Conservation (phyloP, 225 moss, liverwort and hornwort genomes). For the Pseudisothecium myosuroides region DNA sequence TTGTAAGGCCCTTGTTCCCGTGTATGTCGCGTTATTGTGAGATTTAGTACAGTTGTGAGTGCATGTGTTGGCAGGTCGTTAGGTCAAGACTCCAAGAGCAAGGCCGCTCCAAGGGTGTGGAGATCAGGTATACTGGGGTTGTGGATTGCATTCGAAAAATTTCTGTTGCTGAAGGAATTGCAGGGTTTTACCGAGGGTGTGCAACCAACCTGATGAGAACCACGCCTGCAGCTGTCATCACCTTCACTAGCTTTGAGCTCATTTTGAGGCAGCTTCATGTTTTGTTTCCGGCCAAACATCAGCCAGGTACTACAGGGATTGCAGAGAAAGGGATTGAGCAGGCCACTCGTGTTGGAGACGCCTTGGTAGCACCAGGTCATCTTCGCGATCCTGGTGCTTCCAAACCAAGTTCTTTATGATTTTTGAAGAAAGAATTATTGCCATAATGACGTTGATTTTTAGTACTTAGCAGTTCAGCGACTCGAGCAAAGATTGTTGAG, state of each 20-base stretch:
- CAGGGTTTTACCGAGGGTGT: constrained; percentile 92
- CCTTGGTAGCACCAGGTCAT: constrained; percentile 28
- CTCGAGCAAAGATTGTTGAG: not conserved
- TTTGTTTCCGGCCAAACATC: constrained; percentile 52
- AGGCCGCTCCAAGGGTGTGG: constrained; percentile 64
- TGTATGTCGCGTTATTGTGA: not conserved
- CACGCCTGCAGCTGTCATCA: constrained; percentile 95
- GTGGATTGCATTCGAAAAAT: constrained; percentile 95
- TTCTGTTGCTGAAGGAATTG: constrained; percentile 74
- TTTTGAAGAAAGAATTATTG: constrained; percentile 16
- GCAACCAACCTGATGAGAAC: constrained; percentile 95
- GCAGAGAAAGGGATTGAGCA: constrained; percentile 15
- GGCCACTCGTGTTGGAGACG: constrained; percentile 28
- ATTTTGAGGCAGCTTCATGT: constrained; percentile 73
- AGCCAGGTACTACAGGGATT: constrained; percentile 24
- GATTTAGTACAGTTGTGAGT: not conserved
- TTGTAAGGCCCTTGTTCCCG: not conserved
- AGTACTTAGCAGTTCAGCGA: not conserved
- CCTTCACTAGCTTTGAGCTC: constrained; percentile 97
- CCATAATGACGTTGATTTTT: constrained; percentile 18
- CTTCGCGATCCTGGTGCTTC: constrained; percentile 41
- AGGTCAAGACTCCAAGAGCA: constrained; percentile 97
- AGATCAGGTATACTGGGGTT: constrained; percentile 74
- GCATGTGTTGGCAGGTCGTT: constrained; percentile 57
- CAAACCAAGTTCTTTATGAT: constrained; percentile 36